phyloP scores from a whole-genome alignment of 768 basidiomycete genomes.

The Austroboletus festivus region DNA sequence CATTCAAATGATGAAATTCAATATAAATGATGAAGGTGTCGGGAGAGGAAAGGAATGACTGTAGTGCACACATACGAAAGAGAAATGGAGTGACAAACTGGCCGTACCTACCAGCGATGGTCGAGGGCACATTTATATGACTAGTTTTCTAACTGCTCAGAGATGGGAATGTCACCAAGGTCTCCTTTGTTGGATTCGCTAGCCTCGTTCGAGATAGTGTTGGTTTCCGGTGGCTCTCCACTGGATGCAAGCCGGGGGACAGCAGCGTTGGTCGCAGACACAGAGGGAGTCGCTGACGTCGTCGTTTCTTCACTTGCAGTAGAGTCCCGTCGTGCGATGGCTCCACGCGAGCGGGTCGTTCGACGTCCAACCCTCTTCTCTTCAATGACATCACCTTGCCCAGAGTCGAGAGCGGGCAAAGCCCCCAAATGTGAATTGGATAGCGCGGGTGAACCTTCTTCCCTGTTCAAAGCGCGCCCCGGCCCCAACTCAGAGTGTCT shows the following conservation, averaged over 20 bases:
- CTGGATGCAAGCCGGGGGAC: slow-evolving; percentile 6
- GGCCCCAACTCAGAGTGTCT: slow-evolving; percentile 41
- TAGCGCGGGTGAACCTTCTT: slow-evolving; percentile 42
- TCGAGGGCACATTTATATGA: neutral
- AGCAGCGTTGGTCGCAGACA: slow-evolving; percentile 23
- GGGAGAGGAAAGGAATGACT: slow-evolving; percentile 2
- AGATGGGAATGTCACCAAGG: neutral
- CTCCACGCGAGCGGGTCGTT: slow-evolving; percentile 45
- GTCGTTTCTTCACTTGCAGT: slow-evolving; percentile 48
- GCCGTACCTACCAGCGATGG: no score
- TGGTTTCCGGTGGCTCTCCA: slow-evolving; percentile 16
- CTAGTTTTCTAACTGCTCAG: slow-evolving; percentile 4
- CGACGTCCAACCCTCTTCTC: slow-evolving; percentile 39
- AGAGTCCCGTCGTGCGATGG: slow-evolving; percentile 44
- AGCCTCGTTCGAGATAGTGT: slow-evolving; percentile 4
- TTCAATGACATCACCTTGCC: slow-evolving; percentile 12
- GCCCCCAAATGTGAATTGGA: slow-evolving; percentile 26
- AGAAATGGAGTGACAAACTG: slow-evolving; percentile 2
- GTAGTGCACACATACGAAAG: slow-evolving; percentile 4
- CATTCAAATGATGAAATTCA: no score
- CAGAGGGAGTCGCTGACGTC: slow-evolving; percentile 34
- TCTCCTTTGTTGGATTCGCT: slow-evolving; percentile 8
- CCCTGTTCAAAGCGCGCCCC: slow-evolving; percentile 26
- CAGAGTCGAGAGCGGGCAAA: slow-evolving; percentile 19
- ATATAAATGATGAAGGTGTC: no score